Base-by-base conservation (phyloP, 345 rosid genomes). In the Camelina neglecta region DNA sequence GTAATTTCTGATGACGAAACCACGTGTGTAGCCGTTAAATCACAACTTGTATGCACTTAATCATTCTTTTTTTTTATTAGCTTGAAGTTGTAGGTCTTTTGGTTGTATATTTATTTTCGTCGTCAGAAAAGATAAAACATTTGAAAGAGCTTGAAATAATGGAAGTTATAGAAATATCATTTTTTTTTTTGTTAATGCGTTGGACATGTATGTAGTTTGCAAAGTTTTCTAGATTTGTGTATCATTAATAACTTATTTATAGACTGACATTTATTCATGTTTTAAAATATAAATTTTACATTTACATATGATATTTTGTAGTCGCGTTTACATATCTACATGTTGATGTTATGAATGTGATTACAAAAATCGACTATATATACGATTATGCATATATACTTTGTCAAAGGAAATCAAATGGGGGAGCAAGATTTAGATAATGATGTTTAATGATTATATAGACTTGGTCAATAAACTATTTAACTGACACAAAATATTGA, bases 11-110 rank as follows among this genome's bases (percentile, higher is more conserved):
- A 67, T 69, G 63, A 73, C 73, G 79, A 18, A 20, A 41, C 60
- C 38, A 67, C 68, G 74, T 67, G 73, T 75, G 23, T 60, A 68
- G 26, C 67, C 62, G 68, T 67, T 75, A 23, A 21, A 66, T 24
- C 7, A 57, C 50, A 47, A 57, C 50, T 66, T 64, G 63, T 42
- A 29, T 72, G 35, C 29, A 73, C 31, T 8, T 15, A 44, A 35
- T 44, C 65, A 9, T 8, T 38, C 8, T 21, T 12, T 35, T 13
- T 7, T 26, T 26, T 26, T 26, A 26, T 26, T 7, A 33, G 70
- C 55, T 44, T 58, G 15, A 56, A 74, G 49, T 55, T 45, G 9
- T 72, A 26, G 56, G 56, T 54, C 56, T 48, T 57, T 31, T 26
- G 6, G 3, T 56, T 24, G 7, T 31, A 3, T 31, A 18, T 60